A percentile compares a stretch with the other conserved stretches of the same genome.
These are phyloP conservation scores for Eucalyptus regnans DNA, from an alignment of 345 rosid genomes.

Conservation along the genomic window DNA sequence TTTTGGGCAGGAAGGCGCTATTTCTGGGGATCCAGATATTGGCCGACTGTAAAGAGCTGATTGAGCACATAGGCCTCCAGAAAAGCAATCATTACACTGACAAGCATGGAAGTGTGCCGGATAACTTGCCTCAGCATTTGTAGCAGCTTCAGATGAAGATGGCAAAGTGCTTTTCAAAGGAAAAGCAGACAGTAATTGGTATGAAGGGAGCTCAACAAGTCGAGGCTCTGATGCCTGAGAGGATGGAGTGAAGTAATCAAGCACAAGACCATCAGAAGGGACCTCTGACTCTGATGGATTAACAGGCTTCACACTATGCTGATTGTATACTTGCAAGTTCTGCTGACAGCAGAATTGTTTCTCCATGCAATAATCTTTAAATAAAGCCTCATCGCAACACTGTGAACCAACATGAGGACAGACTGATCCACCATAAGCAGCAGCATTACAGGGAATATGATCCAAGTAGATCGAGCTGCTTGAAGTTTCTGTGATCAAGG, in stretches of 20 bases:
- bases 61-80: not conserved
- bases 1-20: not conserved
- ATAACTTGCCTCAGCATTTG: not conserved
- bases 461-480: conserved; percentile 1
- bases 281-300: not conserved
- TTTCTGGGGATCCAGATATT: not conserved
- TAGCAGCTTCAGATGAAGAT: not conserved
- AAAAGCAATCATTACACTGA: not conserved
- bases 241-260: not conserved
- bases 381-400: not conserved
- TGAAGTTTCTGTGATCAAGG: conserved; percentile 1
- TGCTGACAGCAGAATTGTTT: not conserved
- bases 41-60: not conserved
- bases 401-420: not conserved
- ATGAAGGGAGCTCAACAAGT: not conserved
- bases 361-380: not conserved
- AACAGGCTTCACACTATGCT: not conserved
- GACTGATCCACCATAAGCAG: not conserved
- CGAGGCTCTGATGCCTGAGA: not conserved
- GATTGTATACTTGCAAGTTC: not conserved
- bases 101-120: not conserved
- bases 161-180: not conserved
- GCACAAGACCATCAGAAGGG: not conserved
- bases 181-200: not conserved
- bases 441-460: not conserved